phyloP scores from a whole-genome alignment of 768 basidiomycete genomes.

The Serendipita sp. region DNA sequence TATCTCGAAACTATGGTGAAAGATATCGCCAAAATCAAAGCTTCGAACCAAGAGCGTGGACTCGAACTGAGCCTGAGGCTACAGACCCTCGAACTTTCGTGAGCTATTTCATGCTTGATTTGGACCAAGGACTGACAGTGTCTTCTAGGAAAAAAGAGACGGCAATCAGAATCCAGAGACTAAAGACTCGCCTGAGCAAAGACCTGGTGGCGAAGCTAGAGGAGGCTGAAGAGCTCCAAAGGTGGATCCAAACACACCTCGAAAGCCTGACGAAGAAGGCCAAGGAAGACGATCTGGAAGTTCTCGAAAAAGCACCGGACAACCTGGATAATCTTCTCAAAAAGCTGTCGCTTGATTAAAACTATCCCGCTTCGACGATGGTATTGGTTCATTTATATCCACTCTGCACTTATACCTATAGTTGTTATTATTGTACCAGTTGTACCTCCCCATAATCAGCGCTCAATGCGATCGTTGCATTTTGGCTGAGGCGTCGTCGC shows the following conservation, averaged over 20 bases:
- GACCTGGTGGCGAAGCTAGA: neutral
- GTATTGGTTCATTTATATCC: neutral
- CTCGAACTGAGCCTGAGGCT: conserved; percentile 67
- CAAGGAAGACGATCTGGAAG: neutral
- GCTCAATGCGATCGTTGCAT: too few species aligned
- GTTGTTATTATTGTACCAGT: neutral
- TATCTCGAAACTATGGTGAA: conserved; percentile 55
- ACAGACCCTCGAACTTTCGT: conserved; percentile 66
- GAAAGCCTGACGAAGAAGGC: neutral
- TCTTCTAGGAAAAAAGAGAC: neutral
- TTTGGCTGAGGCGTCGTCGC: neutral
- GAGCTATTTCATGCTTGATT: conserved; percentile 17
- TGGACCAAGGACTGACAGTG: neutral
- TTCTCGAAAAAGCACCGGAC: neutral
- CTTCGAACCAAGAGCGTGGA: conserved; percentile 64
- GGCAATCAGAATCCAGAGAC: neutral
- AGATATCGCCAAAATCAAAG: conserved; percentile 58
- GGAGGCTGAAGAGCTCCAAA: neutral
- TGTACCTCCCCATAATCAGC: too few species aligned
- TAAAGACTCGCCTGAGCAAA: neutral
- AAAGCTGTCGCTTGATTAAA: neutral
- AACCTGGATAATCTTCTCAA: neutral
- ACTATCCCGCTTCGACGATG: neutral
- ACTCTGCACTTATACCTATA: neutral
- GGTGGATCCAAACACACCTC: neutral